Evolutionary conservation across 768 basidiomycete genomes (phyloP), one percentile per base, ranked within the genome.

Genomic region (Psilocybe tampanensis): DNA sequence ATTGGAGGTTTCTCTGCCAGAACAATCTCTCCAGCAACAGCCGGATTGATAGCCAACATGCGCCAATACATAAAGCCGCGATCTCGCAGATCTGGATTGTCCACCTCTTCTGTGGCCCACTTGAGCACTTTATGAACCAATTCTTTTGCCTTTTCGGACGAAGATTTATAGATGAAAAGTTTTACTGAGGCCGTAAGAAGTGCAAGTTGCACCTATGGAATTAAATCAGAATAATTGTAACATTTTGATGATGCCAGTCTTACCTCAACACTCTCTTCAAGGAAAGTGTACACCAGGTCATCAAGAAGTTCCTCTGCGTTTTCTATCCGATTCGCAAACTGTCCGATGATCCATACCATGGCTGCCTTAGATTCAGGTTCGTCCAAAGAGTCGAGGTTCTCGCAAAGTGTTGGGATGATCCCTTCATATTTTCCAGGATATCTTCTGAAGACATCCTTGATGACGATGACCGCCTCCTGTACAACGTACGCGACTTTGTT

Each of bases 1-100:
- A 99, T 98, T 2, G 94, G 80, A 26, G 97, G 97, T 66, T 97
- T 97, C 64, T 95, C 93, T 15, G 92, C 81, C 18, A 98, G 80
- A 33, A 98, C 95, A 60, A 98, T 90, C 61, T 94, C 90, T 36
- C 88, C 84, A 7, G 97, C 95, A 0, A 89, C 88, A 8, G 87
- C 76, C 1, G 95, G 94, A 68, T 97, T 94, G 65, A 94, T 89
- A 8, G 96, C 95, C 44, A 98, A 82, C 75, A 99, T 81, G 36
- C 97, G 87, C 97, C 97, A 99, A 74, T 98, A 99, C 91, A 99
- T 98, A 77, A 95, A 98, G 2, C 97, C 97, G 59, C 97, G 81
- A 72, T 99, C 97, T 32, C 97, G 84, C 19, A 99, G 79, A 77
- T 99, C 97, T 8, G 97, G 97, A 68, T 99, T 99, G 70, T 99